Base-by-base conservation (phyloP, 1,284 basidiomycete species). In the Heterobasidion parviporum region DNA sequence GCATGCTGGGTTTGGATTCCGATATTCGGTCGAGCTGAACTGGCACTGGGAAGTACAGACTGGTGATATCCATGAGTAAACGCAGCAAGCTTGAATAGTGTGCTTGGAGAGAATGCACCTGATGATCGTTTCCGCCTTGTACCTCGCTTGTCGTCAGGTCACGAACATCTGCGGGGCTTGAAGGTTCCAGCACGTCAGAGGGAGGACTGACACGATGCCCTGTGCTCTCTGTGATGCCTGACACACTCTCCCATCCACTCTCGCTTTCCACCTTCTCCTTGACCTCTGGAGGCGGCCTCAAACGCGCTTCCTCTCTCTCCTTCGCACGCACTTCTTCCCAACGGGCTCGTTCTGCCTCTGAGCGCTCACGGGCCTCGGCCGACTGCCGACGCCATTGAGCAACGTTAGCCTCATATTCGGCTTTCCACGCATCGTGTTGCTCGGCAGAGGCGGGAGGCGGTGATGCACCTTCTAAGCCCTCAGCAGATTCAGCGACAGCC, bases 321-420 rank as follows among this genome's bases (percentile, higher is more conserved):
- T 70, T 75, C 61, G 66, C 73, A 66, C 72, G 63, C 71, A 82
- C 72, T 35, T 72, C 75, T 65, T 90, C 89, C 82, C 89, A 89
- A 57, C 78, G 73, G 48, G 79, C 77, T n/a, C 89, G 82, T 64
- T 85, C 83, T 57, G 75, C 78, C 69, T 88, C 85, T 8, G 89
- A 87, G 67, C 87, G 90, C 62, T 80, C 74, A 53, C 91, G 83
- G 47, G 85, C 85, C 58, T 83, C 80, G 36, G 87, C 83, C 33
- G 85, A 87, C 64, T 87, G 81, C 32, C 81, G 80, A 44, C 83
- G 82, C 92, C 92, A 94, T 61, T 75, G 70, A 43, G 77, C 74
- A 8, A 90, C 72, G 55, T 90, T 85, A 0, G 79, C 70, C 53
- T 93, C 86, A 67, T 89, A 87, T 60, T 84, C 78, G 7, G 75